Base-by-base conservation (phyloP, 257 asterid species). In the Eucommia ulmoides region DNA sequence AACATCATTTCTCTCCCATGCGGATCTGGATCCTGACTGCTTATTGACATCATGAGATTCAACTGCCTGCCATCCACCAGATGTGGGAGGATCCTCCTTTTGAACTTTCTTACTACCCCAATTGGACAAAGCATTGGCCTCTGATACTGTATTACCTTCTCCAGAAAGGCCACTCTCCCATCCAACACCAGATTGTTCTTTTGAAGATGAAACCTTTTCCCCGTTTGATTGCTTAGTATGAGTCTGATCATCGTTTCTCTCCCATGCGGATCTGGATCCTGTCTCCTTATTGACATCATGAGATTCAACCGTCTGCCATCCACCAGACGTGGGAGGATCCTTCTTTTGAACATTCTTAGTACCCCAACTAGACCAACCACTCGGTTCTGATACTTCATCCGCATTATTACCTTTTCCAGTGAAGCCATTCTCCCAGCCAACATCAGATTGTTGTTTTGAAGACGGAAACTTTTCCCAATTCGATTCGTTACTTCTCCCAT, bases 341-440 rank as follows among this genome's bases (percentile, higher is more conserved):
- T 42, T 21, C 19, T 19, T 19, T 42, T 1, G 38, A 29, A 12
- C n/a, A 5, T 29, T 12, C 12, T 29, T 6, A 52, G 44, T 35
- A 18, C 67, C 71, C 84, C 79, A 69, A 33, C 74, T 51, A 38
- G 83, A 66, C 21, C 50, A 56, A 50, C 48, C 63, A 35, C 23
- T 21, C 49, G 45, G 53, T 22, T 22, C 24, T 49, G n/a, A n/a
- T n/a, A n/a, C n/a, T n/a, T n/a, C n/a, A n/a, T n/a, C n/a, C n/a
- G n/a, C n/a, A n/a, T n/a, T n/a, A n/a, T n/a, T n/a, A n/a, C n/a
- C n/a, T n/a, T n/a, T n/a, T n/a, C n/a, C n/a, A 24, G 26, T 67
- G 21, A 20, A 62, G 55, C 73, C 33, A 20, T 53, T 65, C n/a
- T 8, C 59, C n/a, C n/a, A n/a, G n/a, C n/a, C n/a, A n/a, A n/a